Conservation (phyloP, 1,284 basidiomycete species). For the Lignosus rhinocerotis region DNA sequence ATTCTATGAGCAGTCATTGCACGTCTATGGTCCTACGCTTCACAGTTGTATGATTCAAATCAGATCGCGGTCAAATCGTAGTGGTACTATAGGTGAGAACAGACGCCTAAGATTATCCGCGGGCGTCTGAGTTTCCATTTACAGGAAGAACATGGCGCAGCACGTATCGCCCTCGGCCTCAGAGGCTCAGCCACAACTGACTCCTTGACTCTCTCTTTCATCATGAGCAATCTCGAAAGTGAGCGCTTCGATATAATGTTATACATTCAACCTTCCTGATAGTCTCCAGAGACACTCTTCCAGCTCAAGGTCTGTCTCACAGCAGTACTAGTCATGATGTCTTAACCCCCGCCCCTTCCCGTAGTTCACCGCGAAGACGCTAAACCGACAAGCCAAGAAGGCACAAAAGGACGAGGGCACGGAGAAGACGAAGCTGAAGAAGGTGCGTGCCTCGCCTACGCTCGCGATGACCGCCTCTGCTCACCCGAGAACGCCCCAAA, state of each 20-base stretch:
- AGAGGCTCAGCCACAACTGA: slow-evolving; percentile 5
- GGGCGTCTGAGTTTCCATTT: slow-evolving; percentile 12
- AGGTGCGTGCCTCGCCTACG: slow-evolving; percentile 49
- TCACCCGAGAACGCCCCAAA: not conserved
- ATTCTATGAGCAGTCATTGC: not conserved
- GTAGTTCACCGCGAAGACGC: slow-evolving; percentile 94
- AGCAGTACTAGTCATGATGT: slow-evolving; percentile 4
- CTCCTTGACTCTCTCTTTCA: slow-evolving; percentile 8
- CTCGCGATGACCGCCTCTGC: not conserved
- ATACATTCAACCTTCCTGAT: slow-evolving; percentile 27
- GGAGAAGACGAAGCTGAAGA: slow-evolving; percentile 89
- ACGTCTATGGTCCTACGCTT: not conserved
- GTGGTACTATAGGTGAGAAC: not conserved
- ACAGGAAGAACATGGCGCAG: slow-evolving; percentile 9
- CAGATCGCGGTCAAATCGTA: slow-evolving; percentile 5
- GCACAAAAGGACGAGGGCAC: slow-evolving; percentile 89
- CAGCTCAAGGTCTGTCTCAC: slow-evolving; percentile 78
- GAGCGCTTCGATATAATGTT: slow-evolving; percentile 35
- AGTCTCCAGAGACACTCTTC: slow-evolving; percentile 81
- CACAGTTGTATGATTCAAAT: not conserved
- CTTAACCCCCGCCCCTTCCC: slow-evolving; percentile 14
- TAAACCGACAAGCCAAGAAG: slow-evolving; percentile 92
- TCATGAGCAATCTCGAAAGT: slow-evolving; percentile 92
- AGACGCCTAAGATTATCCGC: slow-evolving; percentile 20
- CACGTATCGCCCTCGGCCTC: slow-evolving; percentile 12